A percentile compares a stretch with the other conserved stretches of the same genome.
Evolutionary conservation across 129 eudicot species (phyloP).

Genomic region (Chrysanthemum makinoi): DNA sequence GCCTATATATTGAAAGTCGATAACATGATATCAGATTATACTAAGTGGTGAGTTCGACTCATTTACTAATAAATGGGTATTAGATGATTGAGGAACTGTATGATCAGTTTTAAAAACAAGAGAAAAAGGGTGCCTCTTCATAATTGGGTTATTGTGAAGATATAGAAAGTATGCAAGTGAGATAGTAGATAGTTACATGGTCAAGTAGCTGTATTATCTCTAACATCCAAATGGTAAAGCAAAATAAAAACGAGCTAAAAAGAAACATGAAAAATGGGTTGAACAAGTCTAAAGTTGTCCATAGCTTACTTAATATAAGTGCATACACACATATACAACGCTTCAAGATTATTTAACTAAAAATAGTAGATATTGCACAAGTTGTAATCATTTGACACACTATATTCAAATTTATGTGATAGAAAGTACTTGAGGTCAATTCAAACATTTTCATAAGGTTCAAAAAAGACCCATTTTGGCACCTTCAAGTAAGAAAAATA

Average conservation of each 20-base stretch:
- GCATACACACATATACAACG: neutral
- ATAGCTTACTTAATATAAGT: neutral
- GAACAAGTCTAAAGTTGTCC: constrained; percentile 2
- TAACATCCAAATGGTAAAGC: neutral
- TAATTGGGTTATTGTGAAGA: neutral
- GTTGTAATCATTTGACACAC: neutral
- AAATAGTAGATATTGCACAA: no score
- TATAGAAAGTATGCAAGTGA: no score
- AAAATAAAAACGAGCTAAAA: neutral
- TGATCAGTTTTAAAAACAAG: neutral
- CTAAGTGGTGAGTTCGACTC: neutral
- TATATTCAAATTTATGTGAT: neutral
- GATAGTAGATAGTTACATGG: no score
- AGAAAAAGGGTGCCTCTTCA: neutral
- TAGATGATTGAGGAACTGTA: no score
- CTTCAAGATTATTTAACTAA: neutral
- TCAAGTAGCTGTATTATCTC: neutral
- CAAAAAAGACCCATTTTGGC: neutral
- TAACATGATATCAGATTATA: neutral
- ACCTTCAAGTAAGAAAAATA: neutral
- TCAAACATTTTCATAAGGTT: neutral
- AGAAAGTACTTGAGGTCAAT: neutral
- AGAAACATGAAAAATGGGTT: constrained; percentile 2
- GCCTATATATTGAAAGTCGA: constrained; percentile 19
- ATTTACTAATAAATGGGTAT: neutral